phyloP scores from a whole-genome alignment of 140 eudicot species.

The Bidens hawaiensis region DNA sequence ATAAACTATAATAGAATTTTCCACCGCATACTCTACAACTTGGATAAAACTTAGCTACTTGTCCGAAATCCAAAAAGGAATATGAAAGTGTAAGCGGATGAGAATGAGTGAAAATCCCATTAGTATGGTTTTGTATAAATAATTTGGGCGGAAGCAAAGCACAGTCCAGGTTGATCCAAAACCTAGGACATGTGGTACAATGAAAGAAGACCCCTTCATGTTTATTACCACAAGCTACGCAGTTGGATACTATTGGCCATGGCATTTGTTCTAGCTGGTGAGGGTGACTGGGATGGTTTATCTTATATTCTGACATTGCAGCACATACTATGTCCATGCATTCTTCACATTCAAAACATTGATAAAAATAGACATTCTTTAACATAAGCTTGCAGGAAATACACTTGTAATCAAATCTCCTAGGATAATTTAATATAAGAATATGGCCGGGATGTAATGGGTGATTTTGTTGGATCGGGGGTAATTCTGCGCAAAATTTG shows the following conservation, averaged over 20 bases:
- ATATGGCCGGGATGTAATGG: not conserved
- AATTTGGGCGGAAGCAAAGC: constrained; percentile 4
- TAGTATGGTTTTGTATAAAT: not conserved
- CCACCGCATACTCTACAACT: not conserved
- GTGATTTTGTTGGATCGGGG: not conserved
- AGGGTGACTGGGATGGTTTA: constrained; percentile 11
- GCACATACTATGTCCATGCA: not conserved
- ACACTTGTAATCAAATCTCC: not conserved
- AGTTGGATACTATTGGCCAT: not conserved
- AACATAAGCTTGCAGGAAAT: not conserved
- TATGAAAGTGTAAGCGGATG: constrained; percentile 10
- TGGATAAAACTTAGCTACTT: not conserved
- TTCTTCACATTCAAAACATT: too few species aligned
- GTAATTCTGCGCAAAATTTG: not conserved
- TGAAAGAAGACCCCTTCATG: constrained; percentile 7
- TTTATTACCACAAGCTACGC: not conserved
- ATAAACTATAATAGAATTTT: fast-evolving
- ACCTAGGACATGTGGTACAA: not conserved
- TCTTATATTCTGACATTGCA: not conserved
- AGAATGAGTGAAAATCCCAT: constrained; percentile 5
- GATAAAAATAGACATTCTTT: not conserved
- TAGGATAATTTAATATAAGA: not conserved
- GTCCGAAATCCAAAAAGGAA: not conserved
- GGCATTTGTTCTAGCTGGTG: not conserved
- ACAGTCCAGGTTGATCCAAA: not conserved